phyloP scores from a whole-genome alignment of 257 asterid genomes.

The Ophiorrhiza pumila region DNA sequence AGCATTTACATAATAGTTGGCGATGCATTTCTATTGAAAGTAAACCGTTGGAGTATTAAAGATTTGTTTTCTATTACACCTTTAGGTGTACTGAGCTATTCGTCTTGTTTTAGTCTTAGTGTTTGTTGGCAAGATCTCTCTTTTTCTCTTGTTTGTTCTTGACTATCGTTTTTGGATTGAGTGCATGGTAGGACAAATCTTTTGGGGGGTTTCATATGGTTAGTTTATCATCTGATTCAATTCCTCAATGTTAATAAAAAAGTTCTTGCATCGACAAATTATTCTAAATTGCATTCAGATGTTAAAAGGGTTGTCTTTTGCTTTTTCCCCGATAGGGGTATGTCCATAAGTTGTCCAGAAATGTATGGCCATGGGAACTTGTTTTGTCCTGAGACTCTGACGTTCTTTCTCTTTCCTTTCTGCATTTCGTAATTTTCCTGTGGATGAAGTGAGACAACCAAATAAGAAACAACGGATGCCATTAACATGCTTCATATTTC shows the following conservation, averaged over 20 bases:
- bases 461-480: neutral
- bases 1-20: neutral
- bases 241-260: neutral
- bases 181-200: neutral
- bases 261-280: neutral
- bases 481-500: neutral
- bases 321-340: neutral
- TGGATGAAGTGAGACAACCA: neutral
- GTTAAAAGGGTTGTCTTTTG: neutral
- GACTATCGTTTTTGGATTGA: neutral
- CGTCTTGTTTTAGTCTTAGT: neutral
- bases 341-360: slow-evolving; percentile 6
- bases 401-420: neutral
- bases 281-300: neutral
- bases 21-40: neutral
- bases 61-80: neutral
- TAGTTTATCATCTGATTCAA: neutral
- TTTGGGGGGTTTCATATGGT: neutral
- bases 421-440: neutral
- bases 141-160: neutral
- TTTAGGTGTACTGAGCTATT: neutral
- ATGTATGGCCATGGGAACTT: neutral
- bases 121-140: neutral
- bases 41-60: neutral
- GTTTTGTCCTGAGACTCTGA: slow-evolving; percentile 5